Evolutionary conservation across 2,329 filamentous ascomycete genomes (phyloP), one percentile per base, ranked within the genome.

Genomic region (Xylaria polymorpha): DNA sequence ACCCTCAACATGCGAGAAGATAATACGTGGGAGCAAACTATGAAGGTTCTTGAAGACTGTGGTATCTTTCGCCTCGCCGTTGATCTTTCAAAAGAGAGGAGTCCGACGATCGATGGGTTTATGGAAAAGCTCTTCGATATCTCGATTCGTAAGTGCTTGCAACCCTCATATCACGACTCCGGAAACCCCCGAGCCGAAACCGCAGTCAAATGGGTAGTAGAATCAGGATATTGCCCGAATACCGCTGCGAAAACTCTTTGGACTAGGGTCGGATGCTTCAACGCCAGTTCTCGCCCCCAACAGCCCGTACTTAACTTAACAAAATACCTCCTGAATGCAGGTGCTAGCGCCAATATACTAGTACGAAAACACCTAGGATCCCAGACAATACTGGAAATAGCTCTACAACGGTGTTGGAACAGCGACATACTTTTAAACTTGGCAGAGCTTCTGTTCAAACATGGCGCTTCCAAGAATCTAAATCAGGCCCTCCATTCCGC

Each of bases 171-270:
- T 18, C 4, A n/a, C 51, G 3, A 48, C 25, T 37, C 25, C 14
- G 37, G 32, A 59, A 44, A 29, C 29, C 6, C 22, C 46, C 29
- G 20, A 60, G 37, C 56, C 15, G 41, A 48, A 56, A 43, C 57
- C 44, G 25, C 32, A 35, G 25, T 60, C 44, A 63, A 58, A 63
- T 67, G 65, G 65, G 37, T 67, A 44, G 14, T 60, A 43, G 44
- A 22, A 44, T 60, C 44, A 46, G 55, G 63, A 57, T 64, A 64
- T 50, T 57, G 61, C 43, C 61, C 61, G n/a, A 57, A 46, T 37
- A 25, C 25, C 9, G 51, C 39, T 57, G 25, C 41, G 25, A 8
- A 55, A 53, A 7, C 20, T 53, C 48, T 62, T 64, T 64, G 61
- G 61, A 12, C 7, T 57, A n/a, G 8, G 18, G 2, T 57, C 22